phyloP scores from a whole-genome alignment of 192 early-diverging fungal genomes.

The Coemansia sp. region DNA sequence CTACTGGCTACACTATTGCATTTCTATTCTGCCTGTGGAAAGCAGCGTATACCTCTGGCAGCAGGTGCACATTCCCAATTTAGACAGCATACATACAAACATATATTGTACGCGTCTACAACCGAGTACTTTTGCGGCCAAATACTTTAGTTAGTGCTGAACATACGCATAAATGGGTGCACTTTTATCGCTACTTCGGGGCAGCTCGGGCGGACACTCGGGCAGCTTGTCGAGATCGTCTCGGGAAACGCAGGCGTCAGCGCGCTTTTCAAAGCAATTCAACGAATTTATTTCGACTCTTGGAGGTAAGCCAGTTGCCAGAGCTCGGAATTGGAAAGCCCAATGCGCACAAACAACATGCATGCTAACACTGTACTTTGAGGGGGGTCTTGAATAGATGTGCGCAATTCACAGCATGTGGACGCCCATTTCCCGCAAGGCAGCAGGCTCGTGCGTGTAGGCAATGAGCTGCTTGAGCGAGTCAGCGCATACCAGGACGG shows the following conservation, averaged over 20 bases:
- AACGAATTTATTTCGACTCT: constrained; percentile 50
- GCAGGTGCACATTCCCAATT: not conserved
- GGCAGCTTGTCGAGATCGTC: constrained; percentile 9
- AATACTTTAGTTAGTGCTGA: not conserved
- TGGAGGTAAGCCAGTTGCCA: constrained; percentile 25
- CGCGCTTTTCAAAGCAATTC: constrained; percentile 51
- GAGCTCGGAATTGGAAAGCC: not conserved
- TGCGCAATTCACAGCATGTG: constrained; percentile 29
- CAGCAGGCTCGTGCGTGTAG: constrained; percentile 21
- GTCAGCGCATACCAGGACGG: constrained; percentile 38
- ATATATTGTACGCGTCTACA: not conserved
- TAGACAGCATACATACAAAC: too few species aligned
- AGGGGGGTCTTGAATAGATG: constrained; percentile 13
- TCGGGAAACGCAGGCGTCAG: constrained; percentile 25
- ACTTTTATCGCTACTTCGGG: constrained; percentile 46
- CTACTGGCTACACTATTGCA: constrained; percentile 1
- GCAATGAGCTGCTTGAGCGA: constrained; percentile 31
- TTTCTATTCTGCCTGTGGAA: not conserved
- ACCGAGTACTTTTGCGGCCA: constrained; percentile 3
- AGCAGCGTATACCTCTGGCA: not conserved
- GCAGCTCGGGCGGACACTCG: constrained; percentile 21
- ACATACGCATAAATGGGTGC: constrained; percentile 21
- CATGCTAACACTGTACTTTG: not conserved
- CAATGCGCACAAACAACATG: not conserved
- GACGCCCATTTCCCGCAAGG: constrained; percentile 30